Evolutionary conservation across 371 early-diverging fungal species (phyloP).

Genomic region (Syncephalastrum racemosum): DNA sequence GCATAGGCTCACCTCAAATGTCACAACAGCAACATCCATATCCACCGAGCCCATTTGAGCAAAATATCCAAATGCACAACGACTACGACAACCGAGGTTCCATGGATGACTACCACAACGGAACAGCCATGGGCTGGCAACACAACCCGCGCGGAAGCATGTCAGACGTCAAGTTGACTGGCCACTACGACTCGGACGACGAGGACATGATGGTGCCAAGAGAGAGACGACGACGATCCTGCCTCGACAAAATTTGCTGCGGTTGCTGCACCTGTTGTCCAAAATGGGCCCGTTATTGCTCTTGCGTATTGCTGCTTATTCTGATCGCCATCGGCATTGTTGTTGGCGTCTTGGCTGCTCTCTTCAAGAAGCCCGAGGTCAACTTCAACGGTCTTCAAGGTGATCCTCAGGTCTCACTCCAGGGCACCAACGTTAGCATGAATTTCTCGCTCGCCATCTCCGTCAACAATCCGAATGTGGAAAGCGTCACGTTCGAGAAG

Average conservation of each 20-base stretch:
- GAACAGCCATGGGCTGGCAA: constrained; percentile 11
- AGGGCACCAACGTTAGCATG: constrained; percentile 23
- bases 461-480: constrained; percentile 58
- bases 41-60: constrained; percentile 18
- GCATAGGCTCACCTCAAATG: constrained; percentile 5
- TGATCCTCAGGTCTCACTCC: constrained; percentile 24
- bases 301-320: constrained; percentile 32
- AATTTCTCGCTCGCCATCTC: constrained; percentile 37
- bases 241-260: constrained; percentile 45
- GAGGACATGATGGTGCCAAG: constrained; percentile 14
- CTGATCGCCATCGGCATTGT: constrained; percentile 38
- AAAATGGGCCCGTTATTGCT: constrained; percentile 39
- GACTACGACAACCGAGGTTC: constrained; percentile 1
- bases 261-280: constrained; percentile 51
- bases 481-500: constrained; percentile 54
- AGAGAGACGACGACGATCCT: constrained; percentile 22
- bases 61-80: neutral
- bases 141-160: constrained; percentile 21
- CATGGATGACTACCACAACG: constrained; percentile 3
- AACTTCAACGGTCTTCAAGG: constrained; percentile 35
- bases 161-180: constrained; percentile 26
- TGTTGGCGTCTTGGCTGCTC: constrained; percentile 38
- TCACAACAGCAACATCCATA: constrained; percentile 7
- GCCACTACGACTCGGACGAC: constrained; percentile 17
- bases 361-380: constrained; percentile 41